These are phyloP conservation scores for Batrachochytrium dendrobatidis DNA, from an alignment of 371 early-diverging fungal species.

Conservation along the genomic window DNA sequence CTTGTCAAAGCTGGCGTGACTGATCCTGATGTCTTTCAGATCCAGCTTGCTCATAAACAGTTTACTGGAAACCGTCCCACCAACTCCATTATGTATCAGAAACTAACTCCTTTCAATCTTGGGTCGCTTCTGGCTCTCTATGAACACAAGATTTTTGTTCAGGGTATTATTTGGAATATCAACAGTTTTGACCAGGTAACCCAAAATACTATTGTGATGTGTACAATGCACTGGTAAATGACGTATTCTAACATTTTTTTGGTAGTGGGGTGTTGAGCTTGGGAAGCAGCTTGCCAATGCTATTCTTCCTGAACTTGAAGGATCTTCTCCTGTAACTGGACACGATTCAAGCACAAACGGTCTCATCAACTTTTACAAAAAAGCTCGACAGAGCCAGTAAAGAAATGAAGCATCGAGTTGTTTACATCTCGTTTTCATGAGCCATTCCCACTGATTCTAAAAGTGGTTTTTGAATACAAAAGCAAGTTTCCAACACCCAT, in stretches of 20 bases:
- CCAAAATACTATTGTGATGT: no score
- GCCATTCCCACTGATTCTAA: no score
- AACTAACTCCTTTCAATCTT: constrained; percentile 86
- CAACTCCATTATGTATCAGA: constrained; percentile 89
- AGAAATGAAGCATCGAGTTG: no score
- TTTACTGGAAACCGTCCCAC: constrained; percentile 97
- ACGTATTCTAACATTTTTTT: neutral
- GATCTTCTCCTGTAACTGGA: constrained; percentile 44
- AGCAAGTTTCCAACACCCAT: no score
- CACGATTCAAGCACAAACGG: constrained; percentile 93
- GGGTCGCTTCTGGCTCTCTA: constrained; percentile 95
- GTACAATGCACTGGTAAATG: neutral
- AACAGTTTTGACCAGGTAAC: constrained; percentile 56
- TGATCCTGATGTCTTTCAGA: constrained; percentile 46
- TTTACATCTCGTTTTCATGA: no score
- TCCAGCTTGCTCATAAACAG: constrained; percentile 81
- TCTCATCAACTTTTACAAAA: constrained; percentile 74
- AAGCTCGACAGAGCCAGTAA: constrained; percentile 7
- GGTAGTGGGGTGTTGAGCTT: constrained; percentile 97
- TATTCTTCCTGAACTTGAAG: constrained; percentile 78
- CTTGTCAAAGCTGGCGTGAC: constrained; percentile 54
- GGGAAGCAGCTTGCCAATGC: constrained; percentile 98
- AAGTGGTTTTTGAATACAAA: no score
- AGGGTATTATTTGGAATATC: constrained; percentile 96
- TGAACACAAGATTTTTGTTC: constrained; percentile 99